Conservation (phyloP, 805 yeast genomes). For the Nakazawaea sp. region DNA sequence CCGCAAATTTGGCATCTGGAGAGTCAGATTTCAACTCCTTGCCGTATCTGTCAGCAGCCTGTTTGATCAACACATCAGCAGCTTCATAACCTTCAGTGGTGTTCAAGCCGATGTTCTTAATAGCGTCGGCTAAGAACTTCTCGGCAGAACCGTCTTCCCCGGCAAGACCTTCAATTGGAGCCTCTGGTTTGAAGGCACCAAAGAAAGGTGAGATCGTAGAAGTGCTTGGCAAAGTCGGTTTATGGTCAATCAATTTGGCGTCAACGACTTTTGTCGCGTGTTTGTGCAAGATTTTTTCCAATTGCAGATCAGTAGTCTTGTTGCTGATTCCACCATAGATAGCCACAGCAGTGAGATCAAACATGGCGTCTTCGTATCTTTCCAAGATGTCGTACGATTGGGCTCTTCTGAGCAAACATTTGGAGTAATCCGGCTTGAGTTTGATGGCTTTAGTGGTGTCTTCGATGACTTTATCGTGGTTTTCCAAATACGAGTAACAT, state of each 20-base stretch:
- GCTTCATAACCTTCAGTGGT: slow-evolving; percentile 53
- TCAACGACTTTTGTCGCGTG: slow-evolving; percentile 71
- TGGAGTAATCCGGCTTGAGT: slow-evolving; percentile 83
- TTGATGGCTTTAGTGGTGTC: slow-evolving; percentile 84
- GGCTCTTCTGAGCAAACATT: slow-evolving; percentile 91
- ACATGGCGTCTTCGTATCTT: slow-evolving; percentile 76
- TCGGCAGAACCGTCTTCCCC: slow-evolving; percentile 56
- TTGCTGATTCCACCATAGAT: slow-evolving; percentile 79
- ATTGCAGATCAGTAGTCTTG: slow-evolving; percentile 66
- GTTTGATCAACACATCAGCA: slow-evolving; percentile 51
- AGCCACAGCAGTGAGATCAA: slow-evolving; percentile 85
- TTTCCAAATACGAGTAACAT: slow-evolving; percentile 77
- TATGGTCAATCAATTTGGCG: slow-evolving; percentile 44
- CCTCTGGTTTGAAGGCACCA: slow-evolving; percentile 68
- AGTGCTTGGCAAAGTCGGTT: slow-evolving; percentile 67
- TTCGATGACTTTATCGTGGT: slow-evolving; percentile 77
- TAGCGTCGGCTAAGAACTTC: slow-evolving; percentile 56
- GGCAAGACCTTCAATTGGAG: slow-evolving; percentile 38
- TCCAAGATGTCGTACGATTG: slow-evolving; percentile 82
- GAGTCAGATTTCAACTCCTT: slow-evolving; percentile 26
- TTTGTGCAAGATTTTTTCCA: slow-evolving; percentile 81
- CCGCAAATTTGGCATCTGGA: slow-evolving; percentile 36
- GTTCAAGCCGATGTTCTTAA: slow-evolving; percentile 40
- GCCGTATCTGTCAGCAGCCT: slow-evolving; percentile 43
- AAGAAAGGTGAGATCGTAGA: slow-evolving; percentile 82